Evolutionary conservation across 192 early-diverging fungal genomes (phyloP).

Genomic region (Gryganskiella cystojenkinii): DNA sequence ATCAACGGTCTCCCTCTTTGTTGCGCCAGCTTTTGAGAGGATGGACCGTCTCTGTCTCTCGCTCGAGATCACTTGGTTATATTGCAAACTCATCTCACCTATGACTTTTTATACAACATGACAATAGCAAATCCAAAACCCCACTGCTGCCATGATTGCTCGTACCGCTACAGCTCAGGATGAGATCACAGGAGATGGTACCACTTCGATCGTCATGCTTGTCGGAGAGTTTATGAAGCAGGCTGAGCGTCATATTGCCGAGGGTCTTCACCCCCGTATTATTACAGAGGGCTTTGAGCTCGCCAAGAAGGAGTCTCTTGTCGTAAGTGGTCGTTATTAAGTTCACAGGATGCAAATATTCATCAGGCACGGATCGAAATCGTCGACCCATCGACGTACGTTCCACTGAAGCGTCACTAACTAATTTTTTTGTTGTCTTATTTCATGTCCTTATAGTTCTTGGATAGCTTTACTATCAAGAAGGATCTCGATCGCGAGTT

Average conservation of each 20-base stretch:
- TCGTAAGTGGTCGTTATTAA: conserved; percentile 53
- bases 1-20: neutral
- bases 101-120: too few species aligned
- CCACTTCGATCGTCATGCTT: conserved; percentile 95
- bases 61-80: too few species aligned
- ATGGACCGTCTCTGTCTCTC: neutral
- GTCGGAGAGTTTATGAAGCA: conserved; percentile 99
- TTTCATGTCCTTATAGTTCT: conserved; percentile 82
- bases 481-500: conserved; percentile 89
- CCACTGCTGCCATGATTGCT: conserved; percentile 99
- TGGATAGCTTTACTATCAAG: conserved; percentile 86
- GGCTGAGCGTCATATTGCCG: conserved; percentile 91
- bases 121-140: conserved; percentile 98
- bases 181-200: conserved; percentile 99
- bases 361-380: neutral
- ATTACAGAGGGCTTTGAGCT: conserved; percentile 97
- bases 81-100: too few species aligned
- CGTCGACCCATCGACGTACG: neutral
- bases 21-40: too few species aligned
- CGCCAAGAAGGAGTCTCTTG: conserved; percentile 94
- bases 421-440: too few species aligned
- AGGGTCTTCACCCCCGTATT: conserved; percentile 96
- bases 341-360: neutral
- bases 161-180: conserved; percentile 99
- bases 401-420: neutral